Evolutionary conservation across 441 rosid genomes (phyloP).

Genomic region (Lepidium campestre): DNA sequence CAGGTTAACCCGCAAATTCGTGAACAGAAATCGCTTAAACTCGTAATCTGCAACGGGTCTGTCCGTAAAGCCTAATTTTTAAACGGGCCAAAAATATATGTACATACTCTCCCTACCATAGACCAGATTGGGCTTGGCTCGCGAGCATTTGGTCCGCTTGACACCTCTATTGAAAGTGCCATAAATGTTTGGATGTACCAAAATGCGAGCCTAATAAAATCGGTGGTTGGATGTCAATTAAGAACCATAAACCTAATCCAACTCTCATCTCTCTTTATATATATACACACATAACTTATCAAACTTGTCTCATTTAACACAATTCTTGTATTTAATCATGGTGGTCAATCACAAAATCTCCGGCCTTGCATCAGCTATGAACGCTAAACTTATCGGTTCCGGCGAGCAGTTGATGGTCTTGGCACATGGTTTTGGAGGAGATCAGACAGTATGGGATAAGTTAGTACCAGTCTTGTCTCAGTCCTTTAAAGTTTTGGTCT

Average conservation of each 20-base stretch:
- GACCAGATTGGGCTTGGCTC: too few relatives aligned
- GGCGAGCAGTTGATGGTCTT: slow-evolving; percentile 46
- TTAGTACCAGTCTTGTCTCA: slow-evolving; percentile 44
- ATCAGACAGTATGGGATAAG: slow-evolving; percentile 76
- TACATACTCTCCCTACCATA: too few relatives aligned
- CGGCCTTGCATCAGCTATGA: slow-evolving; percentile 50
- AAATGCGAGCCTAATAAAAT: slow-evolving; percentile 32
- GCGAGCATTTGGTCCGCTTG: too few relatives aligned
- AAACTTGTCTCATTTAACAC: not conserved
- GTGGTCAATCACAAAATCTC: slow-evolving; percentile 29
- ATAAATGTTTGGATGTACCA: slow-evolving; percentile 25
- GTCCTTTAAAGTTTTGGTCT: slow-evolving; percentile 45
- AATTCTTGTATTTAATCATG: slow-evolving; percentile 25
- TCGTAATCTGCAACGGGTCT: too few relatives aligned
- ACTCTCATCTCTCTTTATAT: slow-evolving; percentile 6
- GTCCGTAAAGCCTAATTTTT: too few relatives aligned
- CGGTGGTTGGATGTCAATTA: slow-evolving; percentile 31
- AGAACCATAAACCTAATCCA: slow-evolving; percentile 18
- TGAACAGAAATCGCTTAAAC: too few relatives aligned
- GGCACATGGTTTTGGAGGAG: slow-evolving; percentile 75
- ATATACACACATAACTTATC: slow-evolving; percentile 8
- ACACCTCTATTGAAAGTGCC: slow-evolving; percentile 23
- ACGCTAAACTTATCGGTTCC: slow-evolving; percentile 53
- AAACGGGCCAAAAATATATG: too few relatives aligned
- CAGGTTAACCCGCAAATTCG: too few relatives aligned